phyloP scores from a whole-genome alignment of 1,284 basidiomycete genomes.

The Moniliophthora roreri region DNA sequence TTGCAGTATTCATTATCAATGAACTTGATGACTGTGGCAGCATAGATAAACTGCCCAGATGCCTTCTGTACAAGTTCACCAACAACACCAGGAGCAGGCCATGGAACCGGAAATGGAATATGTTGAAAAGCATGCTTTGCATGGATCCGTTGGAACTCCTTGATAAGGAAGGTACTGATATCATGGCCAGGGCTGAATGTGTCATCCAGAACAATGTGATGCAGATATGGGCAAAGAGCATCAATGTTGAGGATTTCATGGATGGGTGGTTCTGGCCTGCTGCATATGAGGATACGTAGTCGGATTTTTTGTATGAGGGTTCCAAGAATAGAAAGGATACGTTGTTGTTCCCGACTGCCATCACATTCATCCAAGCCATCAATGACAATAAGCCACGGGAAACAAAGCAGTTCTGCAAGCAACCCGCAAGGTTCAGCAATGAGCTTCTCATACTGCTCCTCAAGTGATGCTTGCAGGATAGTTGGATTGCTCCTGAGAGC shows the following conservation, averaged over 20 bases:
- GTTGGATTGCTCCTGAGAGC: not conserved
- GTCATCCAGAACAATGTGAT: not conserved
- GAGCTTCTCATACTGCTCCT: slow-evolving; percentile 4
- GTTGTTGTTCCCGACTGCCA: not conserved
- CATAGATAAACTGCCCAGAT: slow-evolving; percentile 25
- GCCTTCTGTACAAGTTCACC: slow-evolving; percentile 21
- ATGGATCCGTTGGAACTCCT: not conserved
- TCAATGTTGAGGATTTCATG: slow-evolving; percentile 14
- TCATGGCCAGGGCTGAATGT: not conserved
- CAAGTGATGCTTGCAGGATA: slow-evolving; percentile 1
- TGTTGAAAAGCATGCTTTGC: not conserved
- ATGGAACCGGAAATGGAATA: slow-evolving; percentile 8
- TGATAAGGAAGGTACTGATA: not conserved
- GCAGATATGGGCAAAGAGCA: not conserved
- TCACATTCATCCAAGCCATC: slow-evolving; percentile 4
- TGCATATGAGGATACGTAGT: slow-evolving; percentile 25
- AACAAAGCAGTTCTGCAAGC: not conserved
- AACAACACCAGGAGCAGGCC: slow-evolving; percentile 20
- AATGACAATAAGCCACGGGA: not conserved
- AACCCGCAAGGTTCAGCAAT: not conserved
- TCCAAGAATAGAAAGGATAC: not conserved
- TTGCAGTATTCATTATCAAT: slow-evolving; percentile 20
- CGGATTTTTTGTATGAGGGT: slow-evolving; percentile 9
- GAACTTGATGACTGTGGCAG: slow-evolving; percentile 25
- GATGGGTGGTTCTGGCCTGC: slow-evolving; percentile 25